Evolutionary conservation across 1,284 basidiomycete species (phyloP).

Genomic region (Irpex sp.): DNA sequence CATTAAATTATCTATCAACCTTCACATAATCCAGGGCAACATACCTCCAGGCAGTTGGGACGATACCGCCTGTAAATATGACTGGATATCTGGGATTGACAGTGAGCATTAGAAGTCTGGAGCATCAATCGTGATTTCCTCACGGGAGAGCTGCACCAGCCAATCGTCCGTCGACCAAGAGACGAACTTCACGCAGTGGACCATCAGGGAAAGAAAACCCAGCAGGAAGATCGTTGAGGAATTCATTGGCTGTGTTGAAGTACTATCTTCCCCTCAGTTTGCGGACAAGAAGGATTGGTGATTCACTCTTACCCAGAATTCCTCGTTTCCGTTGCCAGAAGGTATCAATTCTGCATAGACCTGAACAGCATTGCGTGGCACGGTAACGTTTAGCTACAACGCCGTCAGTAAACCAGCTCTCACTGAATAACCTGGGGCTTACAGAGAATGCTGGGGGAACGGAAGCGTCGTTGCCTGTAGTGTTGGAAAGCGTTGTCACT

Average conservation of each 20-base stretch:
- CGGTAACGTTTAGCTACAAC: constrained; percentile 57
- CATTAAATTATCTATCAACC: background rate
- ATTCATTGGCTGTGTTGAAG: constrained; percentile 63
- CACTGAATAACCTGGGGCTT: constrained; percentile 15
- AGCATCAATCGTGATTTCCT: constrained; percentile 1
- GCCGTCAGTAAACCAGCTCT: background rate
- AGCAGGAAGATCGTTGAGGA: constrained; percentile 49
- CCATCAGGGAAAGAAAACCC: constrained; percentile 56
- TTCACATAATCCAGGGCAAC: constrained; percentile 7
- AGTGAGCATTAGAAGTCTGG: background rate
- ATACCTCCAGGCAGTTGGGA: constrained; percentile 70
- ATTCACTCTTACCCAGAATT: constrained; percentile 63
- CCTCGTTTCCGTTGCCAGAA: constrained; percentile 71
- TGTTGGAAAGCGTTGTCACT: constrained; percentile 58
- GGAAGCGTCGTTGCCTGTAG: constrained; percentile 63
- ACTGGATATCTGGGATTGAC: constrained; percentile 42
- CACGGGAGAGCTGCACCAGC: constrained; percentile 76
- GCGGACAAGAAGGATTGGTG: background rate
- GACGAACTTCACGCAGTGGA: constrained; percentile 76
- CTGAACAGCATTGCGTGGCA: constrained; percentile 65
- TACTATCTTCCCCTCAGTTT: constrained; percentile 44
- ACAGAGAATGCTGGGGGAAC: constrained; percentile 74
- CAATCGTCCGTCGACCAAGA: constrained; percentile 71
- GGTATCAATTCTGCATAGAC: constrained; percentile 71
- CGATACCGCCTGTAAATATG: constrained; percentile 80